Percentiles rank a stretch among this genome's conserved stretches.
These are phyloP conservation scores for Sonneratia caseolaris DNA, from an alignment of 345 rosid species.

Conservation along the genomic window DNA sequence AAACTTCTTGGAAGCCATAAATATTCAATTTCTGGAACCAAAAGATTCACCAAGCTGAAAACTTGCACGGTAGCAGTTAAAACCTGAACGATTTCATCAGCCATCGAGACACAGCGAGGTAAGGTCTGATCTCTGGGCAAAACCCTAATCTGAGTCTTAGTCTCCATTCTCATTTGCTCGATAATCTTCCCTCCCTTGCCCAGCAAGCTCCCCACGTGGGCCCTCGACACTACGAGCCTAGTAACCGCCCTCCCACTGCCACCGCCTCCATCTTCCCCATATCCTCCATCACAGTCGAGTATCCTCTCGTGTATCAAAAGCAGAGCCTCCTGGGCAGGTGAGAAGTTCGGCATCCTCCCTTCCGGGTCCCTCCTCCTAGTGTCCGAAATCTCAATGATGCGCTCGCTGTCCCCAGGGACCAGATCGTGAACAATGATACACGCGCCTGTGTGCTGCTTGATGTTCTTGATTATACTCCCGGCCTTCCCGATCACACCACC, in stretches of 20 bases:
- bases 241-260: slow-evolving; percentile 60
- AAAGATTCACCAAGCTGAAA: neutral
- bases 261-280: slow-evolving; percentile 27
- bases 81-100: slow-evolving; percentile 98
- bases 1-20: neutral
- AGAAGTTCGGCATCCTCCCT: slow-evolving; percentile 80
- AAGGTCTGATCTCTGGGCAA: slow-evolving; percentile 79
- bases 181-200: slow-evolving; percentile 98
- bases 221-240: slow-evolving; percentile 81
- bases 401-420: slow-evolving; percentile 76
- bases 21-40: neutral
- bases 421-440: slow-evolving; percentile 98
- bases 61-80: neutral
- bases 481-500: slow-evolving; percentile 98
- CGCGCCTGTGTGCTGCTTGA: slow-evolving; percentile 91
- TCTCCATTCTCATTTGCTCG: slow-evolving; percentile 98
- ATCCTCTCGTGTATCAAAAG: slow-evolving; percentile 80
- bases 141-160: slow-evolving; percentile 98
- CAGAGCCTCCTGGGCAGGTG: slow-evolving; percentile 95
- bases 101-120: slow-evolving; percentile 75
- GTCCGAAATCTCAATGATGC: slow-evolving; percentile 94
- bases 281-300: slow-evolving; percentile 62
- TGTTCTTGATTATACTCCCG: slow-evolving; percentile 83
- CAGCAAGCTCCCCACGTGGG: slow-evolving; percentile 93
- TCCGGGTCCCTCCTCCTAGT: slow-evolving; percentile 91